These are phyloP conservation scores for Gossypium laxum DNA, from an alignment of 441 rosid genomes.

Conservation along the genomic window DNA sequence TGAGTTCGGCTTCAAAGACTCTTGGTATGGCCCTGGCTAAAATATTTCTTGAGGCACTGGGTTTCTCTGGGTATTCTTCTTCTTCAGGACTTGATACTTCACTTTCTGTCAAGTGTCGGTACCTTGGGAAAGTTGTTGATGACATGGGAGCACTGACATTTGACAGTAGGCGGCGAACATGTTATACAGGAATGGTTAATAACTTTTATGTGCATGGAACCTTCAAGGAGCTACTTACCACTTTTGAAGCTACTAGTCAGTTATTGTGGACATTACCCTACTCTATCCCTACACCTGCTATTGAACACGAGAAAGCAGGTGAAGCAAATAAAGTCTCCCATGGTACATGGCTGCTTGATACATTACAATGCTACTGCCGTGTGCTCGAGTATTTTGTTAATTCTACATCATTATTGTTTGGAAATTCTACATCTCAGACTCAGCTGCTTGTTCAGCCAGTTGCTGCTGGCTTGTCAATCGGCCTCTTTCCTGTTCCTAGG, in stretches of 20 bases:
- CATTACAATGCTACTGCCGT: slow-evolving; percentile 72
- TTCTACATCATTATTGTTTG: slow-evolving; percentile 58
- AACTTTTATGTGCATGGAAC: slow-evolving; percentile 86
- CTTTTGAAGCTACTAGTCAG: slow-evolving; percentile 95
- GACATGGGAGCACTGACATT: slow-evolving; percentile 68
- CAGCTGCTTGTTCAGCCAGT: slow-evolving; percentile 89
- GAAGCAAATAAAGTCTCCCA: slow-evolving; percentile 63
- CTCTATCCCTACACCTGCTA: slow-evolving; percentile 37
- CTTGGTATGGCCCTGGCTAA: slow-evolving; percentile 81
- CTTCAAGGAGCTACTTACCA: slow-evolving; percentile 74
- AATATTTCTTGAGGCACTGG: slow-evolving; percentile 71
- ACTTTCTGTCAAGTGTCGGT: slow-evolving; percentile 76
- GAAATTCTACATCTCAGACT: slow-evolving; percentile 65
- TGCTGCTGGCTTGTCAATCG: slow-evolving; percentile 79
- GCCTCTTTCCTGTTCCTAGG: slow-evolving; percentile 80
- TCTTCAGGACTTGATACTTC: slow-evolving; percentile 47
- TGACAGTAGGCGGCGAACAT: slow-evolving; percentile 75
- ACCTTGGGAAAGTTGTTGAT: slow-evolving; percentile 87
- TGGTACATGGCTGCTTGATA: slow-evolving; percentile 69
- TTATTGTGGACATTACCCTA: slow-evolving; percentile 66
- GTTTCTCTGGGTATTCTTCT: slow-evolving; percentile 61
- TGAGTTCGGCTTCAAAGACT: slow-evolving; percentile 73
- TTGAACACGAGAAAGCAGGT: slow-evolving; percentile 57
- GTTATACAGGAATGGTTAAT: slow-evolving; percentile 75
- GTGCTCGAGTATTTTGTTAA: slow-evolving; percentile 79